Conservation (phyloP, 257 asterid species). For the Plantago ovata region DNA sequence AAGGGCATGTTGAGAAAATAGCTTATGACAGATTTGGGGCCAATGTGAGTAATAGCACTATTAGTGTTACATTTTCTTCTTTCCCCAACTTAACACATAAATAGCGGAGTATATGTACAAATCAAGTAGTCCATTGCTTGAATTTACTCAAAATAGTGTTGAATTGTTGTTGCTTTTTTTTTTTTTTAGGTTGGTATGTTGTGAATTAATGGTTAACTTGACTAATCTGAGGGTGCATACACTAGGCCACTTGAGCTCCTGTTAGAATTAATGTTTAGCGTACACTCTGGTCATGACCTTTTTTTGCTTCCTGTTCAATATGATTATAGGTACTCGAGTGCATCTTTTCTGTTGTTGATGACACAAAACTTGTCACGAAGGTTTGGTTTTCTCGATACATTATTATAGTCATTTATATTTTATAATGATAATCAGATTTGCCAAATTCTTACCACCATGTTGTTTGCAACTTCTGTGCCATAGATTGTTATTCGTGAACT, state of each 20-base stretch:
- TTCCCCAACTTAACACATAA: no score
- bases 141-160: no score
- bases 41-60: conserved; percentile 45
- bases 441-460: not conserved
- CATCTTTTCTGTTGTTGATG: conserved; percentile 83
- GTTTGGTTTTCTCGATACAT: conserved; percentile 34
- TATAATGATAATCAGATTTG: conserved; percentile 4
- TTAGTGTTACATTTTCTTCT: conserved; percentile 5
- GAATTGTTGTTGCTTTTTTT: not conserved
- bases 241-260: no score
- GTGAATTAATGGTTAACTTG: no score
- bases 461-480: conserved; percentile 15
- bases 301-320: conserved; percentile 3
- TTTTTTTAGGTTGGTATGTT: not conserved
- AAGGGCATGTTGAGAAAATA: conserved; percentile 63
- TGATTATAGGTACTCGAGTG: conserved; percentile 68
- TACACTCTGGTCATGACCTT: conserved; percentile 4
- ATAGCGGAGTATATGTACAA: no score
- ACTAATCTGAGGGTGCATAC: no score
- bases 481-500: conserved; percentile 79
- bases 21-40: conserved; percentile 73
- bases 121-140: not conserved
- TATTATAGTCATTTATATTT: not conserved
- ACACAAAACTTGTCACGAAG: conserved; percentile 89
- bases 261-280: not conserved